These are phyloP conservation scores for Torulaspora delbrueckii DNA, from an alignment of 805 yeast genomes.

Conservation along the genomic window DNA sequence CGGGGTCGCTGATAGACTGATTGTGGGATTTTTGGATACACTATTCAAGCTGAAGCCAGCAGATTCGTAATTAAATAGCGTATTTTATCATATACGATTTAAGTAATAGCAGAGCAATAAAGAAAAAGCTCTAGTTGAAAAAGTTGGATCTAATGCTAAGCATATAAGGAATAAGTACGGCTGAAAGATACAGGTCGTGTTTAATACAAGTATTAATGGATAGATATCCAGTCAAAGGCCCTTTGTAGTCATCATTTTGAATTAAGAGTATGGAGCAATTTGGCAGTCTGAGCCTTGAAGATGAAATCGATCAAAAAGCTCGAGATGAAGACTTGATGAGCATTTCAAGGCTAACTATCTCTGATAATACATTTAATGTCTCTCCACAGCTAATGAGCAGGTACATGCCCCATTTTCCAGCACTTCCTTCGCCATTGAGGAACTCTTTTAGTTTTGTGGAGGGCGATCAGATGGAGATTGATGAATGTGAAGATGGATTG, in stretches of 20 bases:
- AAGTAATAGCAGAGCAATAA: neutral
- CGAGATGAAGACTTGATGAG: constrained; percentile 20
- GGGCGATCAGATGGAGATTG: constrained; percentile 23
- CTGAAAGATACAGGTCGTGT: neutral
- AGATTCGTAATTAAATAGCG: neutral
- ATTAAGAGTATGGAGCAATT: constrained; percentile 12
- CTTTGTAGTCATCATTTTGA: neutral
- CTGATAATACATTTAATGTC: constrained; percentile 11
- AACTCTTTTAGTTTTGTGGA: constrained; percentile 12
- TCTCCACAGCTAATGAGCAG: constrained; percentile 17
- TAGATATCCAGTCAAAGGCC: neutral
- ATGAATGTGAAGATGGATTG: constrained; percentile 14
- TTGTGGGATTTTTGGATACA: constrained; percentile 76
- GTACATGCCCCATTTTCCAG: constrained; percentile 14
- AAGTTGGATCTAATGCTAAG: neutral
- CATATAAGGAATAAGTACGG: neutral
- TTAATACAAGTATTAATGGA: neutral
- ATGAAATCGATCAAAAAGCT: constrained; percentile 10
- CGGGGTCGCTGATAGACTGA: constrained; percentile 75
- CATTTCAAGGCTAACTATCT: constrained; percentile 20
- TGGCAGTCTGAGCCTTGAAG: constrained; percentile 13
- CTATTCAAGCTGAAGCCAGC: constrained; percentile 52
- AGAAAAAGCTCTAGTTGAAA: neutral
- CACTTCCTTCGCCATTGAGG: constrained; percentile 19
- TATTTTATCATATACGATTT: neutral